Percentiles rank a stretch among this genome's conserved stretches.
Conservation (phyloP, 192 early-diverging fungal species). For the Gryganskiella cystojenkinii region DNA sequence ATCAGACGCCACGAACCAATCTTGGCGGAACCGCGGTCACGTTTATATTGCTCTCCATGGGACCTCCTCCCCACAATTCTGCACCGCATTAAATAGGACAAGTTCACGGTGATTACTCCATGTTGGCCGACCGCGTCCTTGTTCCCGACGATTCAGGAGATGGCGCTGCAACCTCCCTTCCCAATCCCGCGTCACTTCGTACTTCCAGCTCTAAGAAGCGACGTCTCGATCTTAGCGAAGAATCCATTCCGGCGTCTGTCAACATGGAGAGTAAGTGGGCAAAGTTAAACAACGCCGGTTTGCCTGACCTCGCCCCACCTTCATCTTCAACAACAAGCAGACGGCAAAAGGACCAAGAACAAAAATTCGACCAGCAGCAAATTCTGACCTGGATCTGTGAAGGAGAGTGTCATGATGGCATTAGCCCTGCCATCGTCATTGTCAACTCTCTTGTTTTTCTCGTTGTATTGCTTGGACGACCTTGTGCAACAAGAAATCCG, state of each 20-base stretch:
- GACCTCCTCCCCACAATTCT: slow-evolving; percentile 13
- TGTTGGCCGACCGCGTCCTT: slow-evolving; percentile 16
- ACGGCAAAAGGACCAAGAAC: too few relatives aligned
- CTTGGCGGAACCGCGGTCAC: background rate
- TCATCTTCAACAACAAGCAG: background rate
- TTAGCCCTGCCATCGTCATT: background rate
- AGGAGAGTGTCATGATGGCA: background rate
- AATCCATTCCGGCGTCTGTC: background rate
- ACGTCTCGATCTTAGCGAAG: background rate
- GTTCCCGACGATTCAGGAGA: slow-evolving; percentile 5
- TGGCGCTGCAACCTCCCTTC: background rate
- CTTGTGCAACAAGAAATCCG: background rate
- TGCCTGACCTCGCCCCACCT: too few relatives aligned
- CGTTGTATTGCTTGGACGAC: background rate
- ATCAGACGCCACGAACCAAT: slow-evolving; percentile 13
- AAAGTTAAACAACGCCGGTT: too few relatives aligned
- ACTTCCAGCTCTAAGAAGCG: slow-evolving; percentile 8
- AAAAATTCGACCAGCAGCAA: background rate
- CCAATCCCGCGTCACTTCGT: slow-evolving; percentile 1
- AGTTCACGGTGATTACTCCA: slow-evolving; percentile 6
- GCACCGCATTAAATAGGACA: slow-evolving; percentile 4
- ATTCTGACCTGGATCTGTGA: background rate
- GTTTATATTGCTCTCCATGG: slow-evolving; percentile 22
- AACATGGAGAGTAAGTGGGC: slow-evolving; percentile 5
- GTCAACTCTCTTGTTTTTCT: slow-evolving; percentile 1